A percentile compares a stretch with the other conserved stretches of the same genome.
These are phyloP conservation scores for Phaeomoniella chlamydospora DNA, from an alignment of 2,329 filamentous ascomycete genomes.

Conservation along the genomic window DNA sequence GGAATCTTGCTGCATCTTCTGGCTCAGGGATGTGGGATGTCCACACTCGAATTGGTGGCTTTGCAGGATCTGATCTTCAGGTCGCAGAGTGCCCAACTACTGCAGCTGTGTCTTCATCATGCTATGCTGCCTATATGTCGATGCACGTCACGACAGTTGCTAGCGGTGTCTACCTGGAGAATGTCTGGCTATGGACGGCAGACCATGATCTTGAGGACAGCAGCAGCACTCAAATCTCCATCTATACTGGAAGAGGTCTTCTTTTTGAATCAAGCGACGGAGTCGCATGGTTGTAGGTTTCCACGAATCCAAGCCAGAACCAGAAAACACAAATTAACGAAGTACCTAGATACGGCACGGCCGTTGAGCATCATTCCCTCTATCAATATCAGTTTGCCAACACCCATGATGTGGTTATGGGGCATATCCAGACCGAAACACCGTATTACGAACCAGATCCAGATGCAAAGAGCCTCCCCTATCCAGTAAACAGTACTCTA, in stretches of 20 bases:
- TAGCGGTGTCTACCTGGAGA: slow-evolving; percentile 29
- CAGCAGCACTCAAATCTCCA: slow-evolving; percentile 32
- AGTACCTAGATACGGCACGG: slow-evolving; percentile 20
- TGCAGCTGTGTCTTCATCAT: slow-evolving; percentile 18
- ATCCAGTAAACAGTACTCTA: slow-evolving; percentile 14
- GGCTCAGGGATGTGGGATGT: slow-evolving; percentile 42
- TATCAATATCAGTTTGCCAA: slow-evolving; percentile 33
- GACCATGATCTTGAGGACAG: slow-evolving; percentile 42
- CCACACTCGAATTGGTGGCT: slow-evolving; percentile 37
- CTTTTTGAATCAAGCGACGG: slow-evolving; percentile 30
- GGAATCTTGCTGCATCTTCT: slow-evolving; percentile 45
- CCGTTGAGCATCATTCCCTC: slow-evolving; percentile 30
- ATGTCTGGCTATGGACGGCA: slow-evolving; percentile 37
- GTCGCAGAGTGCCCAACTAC: slow-evolving; percentile 26
- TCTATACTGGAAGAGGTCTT: slow-evolving; percentile 39
- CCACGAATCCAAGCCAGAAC: slow-evolving; percentile 5
- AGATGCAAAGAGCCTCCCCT: slow-evolving; percentile 17
- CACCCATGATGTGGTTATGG: slow-evolving; percentile 16
- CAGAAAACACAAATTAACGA: too few species aligned
- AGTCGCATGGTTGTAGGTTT: slow-evolving; percentile 20
- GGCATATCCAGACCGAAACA: slow-evolving; percentile 24
- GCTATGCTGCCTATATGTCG: slow-evolving; percentile 20
- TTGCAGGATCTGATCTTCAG: slow-evolving; percentile 31
- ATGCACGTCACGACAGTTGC: slow-evolving; percentile 21
- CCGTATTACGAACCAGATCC: slow-evolving; percentile 25